These are phyloP conservation scores for Morella rubra DNA, from an alignment of 306 rosid species.

Conservation along the genomic window DNA sequence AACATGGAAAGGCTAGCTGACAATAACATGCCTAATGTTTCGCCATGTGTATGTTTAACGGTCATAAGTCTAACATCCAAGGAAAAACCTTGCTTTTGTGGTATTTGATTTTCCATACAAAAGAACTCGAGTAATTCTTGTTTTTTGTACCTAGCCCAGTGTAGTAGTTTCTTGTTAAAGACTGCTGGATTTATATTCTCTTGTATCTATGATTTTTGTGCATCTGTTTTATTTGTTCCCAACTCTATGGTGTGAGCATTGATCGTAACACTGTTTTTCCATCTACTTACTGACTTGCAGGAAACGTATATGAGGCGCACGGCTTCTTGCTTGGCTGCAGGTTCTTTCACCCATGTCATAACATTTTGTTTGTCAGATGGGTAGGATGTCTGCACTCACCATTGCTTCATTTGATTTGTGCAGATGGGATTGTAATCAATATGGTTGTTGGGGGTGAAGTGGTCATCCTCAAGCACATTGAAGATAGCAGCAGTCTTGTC, in stretches of 20 bases:
- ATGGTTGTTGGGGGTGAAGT: conserved; percentile 97
- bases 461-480: conserved; percentile 66
- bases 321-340: conserved; percentile 78
- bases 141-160: conserved; percentile 13
- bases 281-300: conserved; percentile 37
- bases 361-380: conserved; percentile 21
- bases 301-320: conserved; percentile 81
- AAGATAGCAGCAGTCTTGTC: conserved; percentile 73
- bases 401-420: conserved; percentile 32
- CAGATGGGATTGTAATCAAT: conserved; percentile 90
- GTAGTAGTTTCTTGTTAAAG: background rate
- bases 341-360: conserved; percentile 47
- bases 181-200: conserved; percentile 26
- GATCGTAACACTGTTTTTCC: conserved; percentile 21
- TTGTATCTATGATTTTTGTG: conserved; percentile 6
- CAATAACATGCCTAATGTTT: background rate
- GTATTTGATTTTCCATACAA: conserved; percentile 15
- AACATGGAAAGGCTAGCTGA: background rate
- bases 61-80: background rate
- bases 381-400: conserved; percentile 27
- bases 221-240: background rate
- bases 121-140: conserved; percentile 3
- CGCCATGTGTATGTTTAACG: background rate
- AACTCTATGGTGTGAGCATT: background rate
- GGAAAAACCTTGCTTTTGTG: background rate